Evolutionary conservation across 345 rosid species (phyloP).

Genomic region (Diplotaxis tenuifolia): DNA sequence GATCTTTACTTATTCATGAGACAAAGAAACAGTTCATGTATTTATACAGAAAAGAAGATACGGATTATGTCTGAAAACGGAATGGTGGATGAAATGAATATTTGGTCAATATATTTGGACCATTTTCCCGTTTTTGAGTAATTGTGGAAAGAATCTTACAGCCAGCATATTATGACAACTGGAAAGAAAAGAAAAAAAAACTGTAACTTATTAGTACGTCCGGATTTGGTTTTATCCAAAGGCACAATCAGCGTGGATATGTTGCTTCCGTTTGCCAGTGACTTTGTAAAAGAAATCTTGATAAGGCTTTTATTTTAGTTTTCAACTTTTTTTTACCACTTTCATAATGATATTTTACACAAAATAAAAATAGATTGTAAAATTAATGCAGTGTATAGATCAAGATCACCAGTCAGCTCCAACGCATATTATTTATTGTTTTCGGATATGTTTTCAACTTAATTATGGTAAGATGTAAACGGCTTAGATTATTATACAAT

Average conservation of each 20-base stretch:
- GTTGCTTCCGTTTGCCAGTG: background rate
- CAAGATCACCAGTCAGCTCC: background rate
- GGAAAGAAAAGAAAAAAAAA: too few relatives aligned
- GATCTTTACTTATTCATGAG: conserved; percentile 5
- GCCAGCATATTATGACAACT: too few relatives aligned
- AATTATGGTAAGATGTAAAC: background rate
- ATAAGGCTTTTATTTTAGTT: too few relatives aligned
- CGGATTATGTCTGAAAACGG: conserved; percentile 18
- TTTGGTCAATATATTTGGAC: background rate
- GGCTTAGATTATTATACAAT: conserved; percentile 21
- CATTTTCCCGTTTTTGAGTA: background rate
- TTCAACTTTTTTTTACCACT: background rate
- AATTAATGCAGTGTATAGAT: background rate
- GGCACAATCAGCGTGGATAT: conserved; percentile 1
- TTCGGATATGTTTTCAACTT: background rate
- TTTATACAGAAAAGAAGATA: conserved; percentile 18
- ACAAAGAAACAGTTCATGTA: background rate
- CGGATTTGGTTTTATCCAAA: background rate
- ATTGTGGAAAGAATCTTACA: background rate
- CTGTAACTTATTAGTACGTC: background rate
- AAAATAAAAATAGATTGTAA: background rate
- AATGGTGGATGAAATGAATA: too few relatives aligned
- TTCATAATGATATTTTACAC: background rate
- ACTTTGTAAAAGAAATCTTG: too few relatives aligned
- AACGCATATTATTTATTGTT: background rate